A percentile compares a stretch with the other conserved stretches of the same genome.
Evolutionary conservation across 1,139 yeast genomes (phyloP).

Genomic region (Zygotorulaspora mrakii): DNA sequence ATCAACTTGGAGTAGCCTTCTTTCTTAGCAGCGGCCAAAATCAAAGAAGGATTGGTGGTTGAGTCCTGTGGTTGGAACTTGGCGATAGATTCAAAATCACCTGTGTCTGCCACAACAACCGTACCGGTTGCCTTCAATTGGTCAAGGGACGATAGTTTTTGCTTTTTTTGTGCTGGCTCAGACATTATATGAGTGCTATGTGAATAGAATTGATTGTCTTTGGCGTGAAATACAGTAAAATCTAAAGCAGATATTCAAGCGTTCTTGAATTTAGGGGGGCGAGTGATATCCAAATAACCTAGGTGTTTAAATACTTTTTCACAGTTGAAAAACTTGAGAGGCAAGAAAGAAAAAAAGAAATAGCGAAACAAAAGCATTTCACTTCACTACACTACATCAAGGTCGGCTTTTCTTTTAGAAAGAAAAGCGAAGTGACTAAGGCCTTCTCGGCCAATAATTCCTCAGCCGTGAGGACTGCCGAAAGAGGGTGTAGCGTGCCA

Average conservation of each 20-base stretch:
- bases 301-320: slow-evolving; percentile 3
- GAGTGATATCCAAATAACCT: background rate
- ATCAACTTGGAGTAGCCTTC: slow-evolving; percentile 84
- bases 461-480: no score
- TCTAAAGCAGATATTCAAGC: no score
- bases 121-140: slow-evolving; percentile 95
- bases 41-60: slow-evolving; percentile 97
- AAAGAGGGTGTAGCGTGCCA: no score
- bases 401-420: no score
- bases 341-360: no score
- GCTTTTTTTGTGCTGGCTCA: slow-evolving; percentile 36
- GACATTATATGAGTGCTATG: slow-evolving; percentile 32
- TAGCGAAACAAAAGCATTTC: no score
- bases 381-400: no score
- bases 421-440: no score
- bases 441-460: no score
- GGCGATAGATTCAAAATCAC: slow-evolving; percentile 97
- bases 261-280: background rate
- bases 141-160: slow-evolving; percentile 71
- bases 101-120: slow-evolving; percentile 95
- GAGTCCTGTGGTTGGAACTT: slow-evolving; percentile 99
- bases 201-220: no score
- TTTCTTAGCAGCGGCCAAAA: slow-evolving; percentile 92
- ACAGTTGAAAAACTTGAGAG: background rate
- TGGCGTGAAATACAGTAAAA: no score